These are phyloP conservation scores for Candida odintsovae DNA, from an alignment of 805 yeast genomes.

Conservation along the genomic window DNA sequence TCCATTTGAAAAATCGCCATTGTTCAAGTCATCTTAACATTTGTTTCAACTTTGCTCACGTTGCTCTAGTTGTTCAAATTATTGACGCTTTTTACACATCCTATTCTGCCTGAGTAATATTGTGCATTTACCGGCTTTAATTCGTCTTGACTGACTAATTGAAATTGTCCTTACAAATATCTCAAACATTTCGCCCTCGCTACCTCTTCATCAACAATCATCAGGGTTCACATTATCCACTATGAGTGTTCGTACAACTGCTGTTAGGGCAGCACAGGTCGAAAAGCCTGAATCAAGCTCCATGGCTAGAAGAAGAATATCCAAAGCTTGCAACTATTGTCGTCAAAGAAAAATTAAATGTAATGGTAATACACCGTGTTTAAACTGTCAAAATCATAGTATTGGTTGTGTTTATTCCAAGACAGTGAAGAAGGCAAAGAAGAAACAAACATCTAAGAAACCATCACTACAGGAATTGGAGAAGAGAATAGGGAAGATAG, in stretches of 20 bases:
- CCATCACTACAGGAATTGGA: conserved; percentile 20
- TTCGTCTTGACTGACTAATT: neutral
- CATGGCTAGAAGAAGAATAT: conserved; percentile 26
- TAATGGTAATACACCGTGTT: conserved; percentile 44
- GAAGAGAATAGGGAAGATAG: conserved; percentile 16
- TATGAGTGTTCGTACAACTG: neutral
- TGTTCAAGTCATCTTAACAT: too few species aligned
- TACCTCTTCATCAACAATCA: neutral
- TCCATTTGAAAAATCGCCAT: too few species aligned
- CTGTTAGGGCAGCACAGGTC: neutral
- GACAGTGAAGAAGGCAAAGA: conserved; percentile 17
- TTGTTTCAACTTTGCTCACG: too few species aligned
- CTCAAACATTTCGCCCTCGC: neutral
- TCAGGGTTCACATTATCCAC: neutral
- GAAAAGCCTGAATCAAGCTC: neutral
- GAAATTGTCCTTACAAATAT: neutral
- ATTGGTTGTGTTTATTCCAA: conserved; percentile 67
- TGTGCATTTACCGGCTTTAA: neutral
- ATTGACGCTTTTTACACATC: too few species aligned
- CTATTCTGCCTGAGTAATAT: neutral
- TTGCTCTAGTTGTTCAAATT: too few species aligned
- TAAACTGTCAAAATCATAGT: conserved; percentile 79
- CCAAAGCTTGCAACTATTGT: conserved; percentile 36
- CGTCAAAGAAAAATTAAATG: conserved; percentile 37
- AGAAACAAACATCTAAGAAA: conserved; percentile 14